Conservation (phyloP, 2,329 filamentous ascomycete genomes). For the Colletotrichum sp. region DNA sequence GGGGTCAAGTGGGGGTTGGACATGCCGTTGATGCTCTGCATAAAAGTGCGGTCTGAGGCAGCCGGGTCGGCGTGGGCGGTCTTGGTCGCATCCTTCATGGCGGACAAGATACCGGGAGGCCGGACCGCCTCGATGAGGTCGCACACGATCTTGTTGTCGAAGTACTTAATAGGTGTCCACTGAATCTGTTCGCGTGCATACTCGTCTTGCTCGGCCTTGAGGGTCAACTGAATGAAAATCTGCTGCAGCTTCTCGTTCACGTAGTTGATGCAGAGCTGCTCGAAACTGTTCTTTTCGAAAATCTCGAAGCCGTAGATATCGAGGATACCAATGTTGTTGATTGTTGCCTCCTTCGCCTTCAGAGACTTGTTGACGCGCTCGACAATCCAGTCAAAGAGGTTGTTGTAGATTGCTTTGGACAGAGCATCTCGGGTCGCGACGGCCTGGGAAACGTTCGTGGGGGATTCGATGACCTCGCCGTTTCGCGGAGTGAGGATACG, state of each 20-base stretch:
- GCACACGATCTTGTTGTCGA: constrained; percentile 99
- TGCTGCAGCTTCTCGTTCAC: constrained; percentile 99
- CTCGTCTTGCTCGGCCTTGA: constrained; percentile 97
- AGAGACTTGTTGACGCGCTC: constrained; percentile 88
- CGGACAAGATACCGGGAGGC: constrained; percentile 91
- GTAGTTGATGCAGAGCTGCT: constrained; percentile 99
- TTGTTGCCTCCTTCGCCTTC: constrained; percentile 74
- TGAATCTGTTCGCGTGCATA: constrained; percentile 95
- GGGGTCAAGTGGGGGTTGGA: constrained; percentile 90
- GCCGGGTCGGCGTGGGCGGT: constrained; percentile 96
- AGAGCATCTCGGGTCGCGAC: constrained; percentile 87
- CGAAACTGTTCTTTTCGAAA: constrained; percentile 98
- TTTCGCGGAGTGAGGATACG: constrained; percentile 77
- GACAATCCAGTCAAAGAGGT: constrained; percentile 99
- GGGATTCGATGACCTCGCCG: constrained; percentile 73
- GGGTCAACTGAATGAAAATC: constrained; percentile 96
- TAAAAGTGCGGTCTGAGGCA: constrained; percentile 94
- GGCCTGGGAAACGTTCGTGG: constrained; percentile 87
- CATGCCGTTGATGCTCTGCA: constrained; percentile 89
- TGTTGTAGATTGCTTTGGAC: constrained; percentile 95
- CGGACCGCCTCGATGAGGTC: constrained; percentile 92
- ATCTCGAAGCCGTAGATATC: constrained; percentile 99
- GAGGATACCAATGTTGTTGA: constrained; percentile 92
- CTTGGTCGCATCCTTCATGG: constrained; percentile 95
- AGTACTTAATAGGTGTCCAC: constrained; percentile 99